These are phyloP conservation scores for Penicillium ucsense DNA, from an alignment of 495 filamentous ascomycete species.

Conservation along the genomic window DNA sequence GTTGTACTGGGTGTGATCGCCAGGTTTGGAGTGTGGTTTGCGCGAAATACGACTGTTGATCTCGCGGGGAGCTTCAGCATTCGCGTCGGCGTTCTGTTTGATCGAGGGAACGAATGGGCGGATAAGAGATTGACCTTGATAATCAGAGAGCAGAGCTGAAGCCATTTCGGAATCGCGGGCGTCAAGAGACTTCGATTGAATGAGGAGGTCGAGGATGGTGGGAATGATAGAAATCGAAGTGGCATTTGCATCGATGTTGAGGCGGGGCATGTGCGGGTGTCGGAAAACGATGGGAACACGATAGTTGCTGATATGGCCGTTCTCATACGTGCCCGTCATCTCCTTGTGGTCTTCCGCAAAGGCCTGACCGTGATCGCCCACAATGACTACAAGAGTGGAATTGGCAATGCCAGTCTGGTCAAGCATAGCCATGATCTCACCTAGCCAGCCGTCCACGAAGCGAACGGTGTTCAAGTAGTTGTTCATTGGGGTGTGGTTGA, in stretches of 20 bases:
- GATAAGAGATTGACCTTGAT: slow-evolving; percentile 29
- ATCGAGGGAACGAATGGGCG: slow-evolving; percentile 17
- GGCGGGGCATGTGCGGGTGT: slow-evolving; percentile 32
- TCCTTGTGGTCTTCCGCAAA: slow-evolving; percentile 29
- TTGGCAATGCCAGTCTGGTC: slow-evolving; percentile 39
- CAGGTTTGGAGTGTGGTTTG: slow-evolving; percentile 1
- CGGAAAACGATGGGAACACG: slow-evolving; percentile 35
- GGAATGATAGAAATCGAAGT: slow-evolving; percentile 35
- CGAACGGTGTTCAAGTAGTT: slow-evolving; percentile 33
- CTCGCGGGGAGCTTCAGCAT: neutral
- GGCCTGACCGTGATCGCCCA: slow-evolving; percentile 37
- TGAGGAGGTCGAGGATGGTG: slow-evolving; percentile 37
- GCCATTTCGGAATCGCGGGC: slow-evolving; percentile 24
- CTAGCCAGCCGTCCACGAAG: slow-evolving; percentile 38
- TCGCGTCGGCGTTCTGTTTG: neutral
- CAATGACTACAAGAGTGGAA: slow-evolving; percentile 40
- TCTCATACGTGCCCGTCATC: slow-evolving; percentile 33
- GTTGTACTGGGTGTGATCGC: slow-evolving; percentile 1
- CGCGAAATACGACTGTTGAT: neutral
- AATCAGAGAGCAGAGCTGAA: slow-evolving; percentile 24
- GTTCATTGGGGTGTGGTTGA: slow-evolving; percentile 26
- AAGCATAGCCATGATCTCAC: slow-evolving; percentile 33
- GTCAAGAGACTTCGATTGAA: slow-evolving; percentile 30
- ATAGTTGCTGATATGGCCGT: slow-evolving; percentile 37
- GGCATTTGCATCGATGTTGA: slow-evolving; percentile 30